Percentiles rank a stretch among this genome's conserved stretches.
phyloP scores from a whole-genome alignment of 768 basidiomycete genomes.

The Tricholoma matsutake region DNA sequence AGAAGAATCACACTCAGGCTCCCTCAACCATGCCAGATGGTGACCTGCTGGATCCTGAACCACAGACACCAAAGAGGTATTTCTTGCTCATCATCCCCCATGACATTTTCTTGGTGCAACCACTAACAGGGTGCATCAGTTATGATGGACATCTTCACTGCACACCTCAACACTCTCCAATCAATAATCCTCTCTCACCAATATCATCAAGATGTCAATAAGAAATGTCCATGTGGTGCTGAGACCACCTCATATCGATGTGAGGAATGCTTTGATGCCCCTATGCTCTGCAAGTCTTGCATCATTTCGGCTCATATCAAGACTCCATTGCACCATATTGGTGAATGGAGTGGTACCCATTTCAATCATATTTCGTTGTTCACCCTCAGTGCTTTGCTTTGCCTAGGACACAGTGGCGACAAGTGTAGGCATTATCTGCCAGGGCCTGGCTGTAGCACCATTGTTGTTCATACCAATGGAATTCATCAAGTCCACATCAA shows the following conservation, averaged over 20 bases:
- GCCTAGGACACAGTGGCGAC: background rate
- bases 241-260: background rate
- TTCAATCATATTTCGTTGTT: background rate
- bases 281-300: background rate
- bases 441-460: background rate
- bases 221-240: background rate
- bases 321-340: too few species aligned
- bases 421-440: background rate
- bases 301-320: background rate
- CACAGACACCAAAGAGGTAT: background rate
- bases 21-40: background rate
- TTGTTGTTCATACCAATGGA: too few species aligned
- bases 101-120: background rate
- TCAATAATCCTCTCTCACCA: background rate
- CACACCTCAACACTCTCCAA: conserved; percentile 4
- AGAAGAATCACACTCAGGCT: background rate
- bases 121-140: conserved; percentile 6
- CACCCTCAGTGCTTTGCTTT: background rate
- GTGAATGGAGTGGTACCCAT: too few species aligned
- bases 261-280: conserved; percentile 1
- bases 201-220: background rate
- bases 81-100: background rate
- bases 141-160: conserved; percentile 5
- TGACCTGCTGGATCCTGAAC: background rate
- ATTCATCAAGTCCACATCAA: background rate